Base-by-base conservation (phyloP, 176 grass and related monocot species). In the Luzula sylvatica region DNA sequence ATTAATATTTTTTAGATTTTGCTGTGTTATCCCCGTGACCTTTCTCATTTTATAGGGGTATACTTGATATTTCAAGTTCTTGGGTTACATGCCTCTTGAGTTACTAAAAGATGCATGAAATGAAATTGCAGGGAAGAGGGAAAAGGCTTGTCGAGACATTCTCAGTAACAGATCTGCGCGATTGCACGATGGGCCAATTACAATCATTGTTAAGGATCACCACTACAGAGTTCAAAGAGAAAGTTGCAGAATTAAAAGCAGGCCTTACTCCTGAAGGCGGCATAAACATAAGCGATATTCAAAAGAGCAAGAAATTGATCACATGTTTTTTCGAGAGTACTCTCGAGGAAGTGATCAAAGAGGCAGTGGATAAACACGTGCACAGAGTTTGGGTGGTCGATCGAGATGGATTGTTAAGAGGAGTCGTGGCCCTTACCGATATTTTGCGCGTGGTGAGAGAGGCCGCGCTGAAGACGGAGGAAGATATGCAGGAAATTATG, bases 381-480 rank as follows among this genome's bases (percentile, higher is more conserved):
- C 83, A 95, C 66, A 78, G 80, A 19, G 69, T 95, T 46, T 95
- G 83, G 89, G 83, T 75, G 3, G 76, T 84, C 0, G 70, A 85
- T 46, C 48, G n/a, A 5, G 48, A 77, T 4, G 69, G 61, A 3
- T 0, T 66, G 3, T 59, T 88, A 12, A 4, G 35, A 0, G 89
- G 89, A 7, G 42, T 95, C 14, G 60, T 95, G 52, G 77, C 88
- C 11, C 69, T 95, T 3, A 78, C 83, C 0, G 79, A 87, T 66
- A 29, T 87, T 44, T 63, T 95, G 56, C 59, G 68, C 26, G 76
- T 42, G 0, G 58, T 75, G 8, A 56, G 88, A 65, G 76, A 84
- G 20, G 50, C 79, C 12, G 83, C 77, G 2, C 8, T 87, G n/a
- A 65, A 39, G 69, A 75, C 68, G 43, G 83, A 87, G 3, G 18